A percentile compares a stretch with the other conserved stretches of the same genome.
phyloP scores from a whole-genome alignment of 495 filamentous ascomycete species.

The Trichoderma gamsii region DNA sequence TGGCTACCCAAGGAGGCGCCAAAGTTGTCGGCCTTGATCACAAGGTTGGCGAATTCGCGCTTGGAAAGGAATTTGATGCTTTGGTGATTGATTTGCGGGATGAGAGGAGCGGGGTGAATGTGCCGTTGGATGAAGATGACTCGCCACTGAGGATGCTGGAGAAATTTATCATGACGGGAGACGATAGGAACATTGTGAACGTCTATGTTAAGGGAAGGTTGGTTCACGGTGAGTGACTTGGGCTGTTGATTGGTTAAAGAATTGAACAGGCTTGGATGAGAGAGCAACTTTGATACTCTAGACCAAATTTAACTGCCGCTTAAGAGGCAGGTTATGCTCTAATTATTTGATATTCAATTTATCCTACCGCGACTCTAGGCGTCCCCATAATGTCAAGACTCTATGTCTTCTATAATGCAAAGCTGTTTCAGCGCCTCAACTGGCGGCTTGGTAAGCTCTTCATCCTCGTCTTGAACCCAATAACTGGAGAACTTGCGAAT shows the following conservation, averaged over 20 bases:
- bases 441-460: not conserved
- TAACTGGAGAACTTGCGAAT: not conserved
- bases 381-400: too few species aligned
- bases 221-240: constrained; percentile 23
- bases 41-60: constrained; percentile 51
- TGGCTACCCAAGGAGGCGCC: constrained; percentile 60
- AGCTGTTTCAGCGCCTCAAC: too few species aligned
- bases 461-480: not conserved
- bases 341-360: too few species aligned
- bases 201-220: constrained; percentile 52
- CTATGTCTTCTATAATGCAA: too few species aligned
- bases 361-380: too few species aligned
- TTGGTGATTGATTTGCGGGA: constrained; percentile 43
- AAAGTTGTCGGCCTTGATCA: constrained; percentile 51
- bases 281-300: too few species aligned
- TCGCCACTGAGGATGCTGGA: constrained; percentile 44
- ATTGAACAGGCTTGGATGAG: too few species aligned
- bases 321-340: too few species aligned
- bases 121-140: constrained; percentile 44
- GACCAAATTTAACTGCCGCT: too few species aligned
- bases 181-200: constrained; percentile 54
- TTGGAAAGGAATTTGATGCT: constrained; percentile 62
- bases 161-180: constrained; percentile 61
- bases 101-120: constrained; percentile 44
- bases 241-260: not conserved